phyloP scores from a whole-genome alignment of 176 grass and related monocot genomes.

The Oryza meridionalis region DNA sequence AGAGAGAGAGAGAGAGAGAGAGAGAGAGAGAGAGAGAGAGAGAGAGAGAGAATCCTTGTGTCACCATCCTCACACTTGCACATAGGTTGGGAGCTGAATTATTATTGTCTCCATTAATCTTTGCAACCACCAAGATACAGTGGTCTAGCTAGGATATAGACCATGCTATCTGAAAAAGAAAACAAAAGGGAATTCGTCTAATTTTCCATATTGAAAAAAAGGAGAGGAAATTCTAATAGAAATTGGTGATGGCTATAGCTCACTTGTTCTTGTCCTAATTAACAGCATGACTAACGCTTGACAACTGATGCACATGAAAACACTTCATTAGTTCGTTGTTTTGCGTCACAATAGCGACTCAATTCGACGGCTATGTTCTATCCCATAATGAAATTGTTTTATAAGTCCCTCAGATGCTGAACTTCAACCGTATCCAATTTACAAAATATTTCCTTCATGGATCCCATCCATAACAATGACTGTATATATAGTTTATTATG shows the following conservation, averaged over 20 bases:
- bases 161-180: background rate
- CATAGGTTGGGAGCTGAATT: background rate
- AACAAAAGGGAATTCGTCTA: background rate
- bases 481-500: conserved; percentile 3
- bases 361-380: background rate
- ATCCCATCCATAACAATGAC: background rate
- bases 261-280: conserved; percentile 14
- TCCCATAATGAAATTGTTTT: background rate
- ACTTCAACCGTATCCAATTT: background rate
- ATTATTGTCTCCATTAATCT: conserved; percentile 26
- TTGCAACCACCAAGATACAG: conserved; percentile 16
- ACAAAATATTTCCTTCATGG: background rate
- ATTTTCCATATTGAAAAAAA: background rate
- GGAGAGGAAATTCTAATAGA: background rate
- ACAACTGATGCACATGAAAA: conserved; percentile 2
- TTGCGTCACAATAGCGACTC: conserved; percentile 9
- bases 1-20: background rate
- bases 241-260: background rate
- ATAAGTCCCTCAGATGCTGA: background rate
- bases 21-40: background rate
- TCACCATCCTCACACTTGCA: conserved; percentile 20
- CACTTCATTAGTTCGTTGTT: conserved; percentile 5
- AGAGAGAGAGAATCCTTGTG: conserved; percentile 16
- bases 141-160: background rate
- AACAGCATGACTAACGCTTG: background rate